Evolutionary conservation across 768 basidiomycete species (phyloP).

Genomic region (Pleurotus cornucopiae): DNA sequence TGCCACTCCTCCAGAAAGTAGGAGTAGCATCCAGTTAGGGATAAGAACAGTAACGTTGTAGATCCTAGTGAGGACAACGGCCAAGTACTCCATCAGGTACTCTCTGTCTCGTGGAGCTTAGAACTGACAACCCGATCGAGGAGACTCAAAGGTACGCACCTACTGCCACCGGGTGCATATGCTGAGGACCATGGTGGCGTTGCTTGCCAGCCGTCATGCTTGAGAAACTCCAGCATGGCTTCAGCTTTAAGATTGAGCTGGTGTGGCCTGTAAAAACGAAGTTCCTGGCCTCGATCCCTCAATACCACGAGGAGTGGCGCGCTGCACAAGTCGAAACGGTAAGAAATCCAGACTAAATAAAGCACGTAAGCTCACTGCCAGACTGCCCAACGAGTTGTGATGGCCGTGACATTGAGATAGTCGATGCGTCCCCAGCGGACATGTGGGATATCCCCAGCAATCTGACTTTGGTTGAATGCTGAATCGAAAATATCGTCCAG

Average conservation of each 20-base stretch:
- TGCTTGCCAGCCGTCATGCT: slow-evolving; percentile 55
- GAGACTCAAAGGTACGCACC: slow-evolving; percentile 33
- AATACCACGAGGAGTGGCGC: slow-evolving; percentile 73
- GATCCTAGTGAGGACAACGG: slow-evolving; percentile 38
- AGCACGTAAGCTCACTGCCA: slow-evolving; percentile 61
- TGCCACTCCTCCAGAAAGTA: slow-evolving; percentile 60
- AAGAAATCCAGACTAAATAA: not conserved
- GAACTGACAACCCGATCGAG: not conserved
- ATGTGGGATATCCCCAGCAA: slow-evolving; percentile 59
- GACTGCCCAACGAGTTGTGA: slow-evolving; percentile 83
- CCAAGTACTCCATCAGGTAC: slow-evolving; percentile 59
- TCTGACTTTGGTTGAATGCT: slow-evolving; percentile 60
- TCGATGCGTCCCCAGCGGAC: slow-evolving; percentile 85
- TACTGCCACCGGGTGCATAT: slow-evolving; percentile 74
- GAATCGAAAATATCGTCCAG: slow-evolving; percentile 74
- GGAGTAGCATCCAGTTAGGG: slow-evolving; percentile 71
- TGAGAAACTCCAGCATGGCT: slow-evolving; percentile 61
- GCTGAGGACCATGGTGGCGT: slow-evolving; percentile 65
- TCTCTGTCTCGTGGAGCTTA: slow-evolving; percentile 41
- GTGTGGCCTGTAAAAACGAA: slow-evolving; percentile 77
- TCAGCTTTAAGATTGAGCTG: slow-evolving; percentile 58
- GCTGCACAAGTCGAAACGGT: slow-evolving; percentile 30
- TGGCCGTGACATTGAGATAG: slow-evolving; percentile 76
- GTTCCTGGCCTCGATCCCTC: slow-evolving; percentile 65
- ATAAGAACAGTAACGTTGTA: slow-evolving; percentile 52